These are phyloP conservation scores for Avena atlantica DNA, from an alignment of 176 grass and related monocot species.

Conservation along the genomic window DNA sequence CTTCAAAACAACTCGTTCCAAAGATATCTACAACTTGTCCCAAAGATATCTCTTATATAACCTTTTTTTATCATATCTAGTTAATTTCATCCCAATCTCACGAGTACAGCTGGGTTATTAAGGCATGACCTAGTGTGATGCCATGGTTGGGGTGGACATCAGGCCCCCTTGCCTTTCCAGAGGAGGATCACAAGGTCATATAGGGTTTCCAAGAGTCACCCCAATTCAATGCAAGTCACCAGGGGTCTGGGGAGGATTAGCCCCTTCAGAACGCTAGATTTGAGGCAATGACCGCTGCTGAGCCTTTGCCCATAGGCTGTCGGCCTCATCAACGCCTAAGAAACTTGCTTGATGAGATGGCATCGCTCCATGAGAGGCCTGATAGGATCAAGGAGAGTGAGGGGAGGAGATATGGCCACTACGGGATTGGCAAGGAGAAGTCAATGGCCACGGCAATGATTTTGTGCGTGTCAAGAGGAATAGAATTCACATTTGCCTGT, in stretches of 20 bases:
- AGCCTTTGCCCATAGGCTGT: constrained; percentile 12
- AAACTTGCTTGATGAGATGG: background rate
- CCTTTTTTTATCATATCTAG: background rate
- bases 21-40: background rate
- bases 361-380: background rate
- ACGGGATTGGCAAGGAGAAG: constrained; percentile 7
- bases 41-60: background rate
- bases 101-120: constrained; percentile 11
- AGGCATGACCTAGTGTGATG: background rate
- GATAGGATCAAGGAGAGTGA: background rate
- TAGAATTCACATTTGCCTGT: background rate
- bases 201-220: constrained; percentile 14
- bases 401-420: constrained; percentile 7
- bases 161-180: background rate
- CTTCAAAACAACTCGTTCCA: background rate
- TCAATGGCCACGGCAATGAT: background rate
- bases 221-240: background rate
- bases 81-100: background rate
- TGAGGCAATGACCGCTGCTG: background rate
- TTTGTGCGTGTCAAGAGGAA: constrained; percentile 11
- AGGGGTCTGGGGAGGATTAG: constrained; percentile 20
- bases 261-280: background rate
- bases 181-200: background rate
- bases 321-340: background rate
- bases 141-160: background rate